Evolutionary conservation across 2,329 filamentous ascomycete species (phyloP).

Genomic region (Eutypa lata): DNA sequence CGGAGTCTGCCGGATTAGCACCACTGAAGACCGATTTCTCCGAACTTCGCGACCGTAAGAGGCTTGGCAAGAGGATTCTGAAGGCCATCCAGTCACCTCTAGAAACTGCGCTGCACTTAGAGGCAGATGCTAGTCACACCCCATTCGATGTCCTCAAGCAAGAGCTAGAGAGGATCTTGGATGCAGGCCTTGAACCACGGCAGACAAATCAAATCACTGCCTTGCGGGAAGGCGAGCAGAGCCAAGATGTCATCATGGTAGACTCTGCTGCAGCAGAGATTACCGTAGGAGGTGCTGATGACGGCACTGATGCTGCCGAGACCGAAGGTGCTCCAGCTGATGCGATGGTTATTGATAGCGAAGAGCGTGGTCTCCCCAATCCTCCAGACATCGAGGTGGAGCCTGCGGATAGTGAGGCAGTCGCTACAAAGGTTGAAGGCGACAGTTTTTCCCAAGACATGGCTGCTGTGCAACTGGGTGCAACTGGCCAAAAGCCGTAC

Average conservation of each 20-base stretch:
- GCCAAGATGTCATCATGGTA: conserved; percentile 49
- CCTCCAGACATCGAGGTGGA: conserved; percentile 46
- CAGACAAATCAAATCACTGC: conserved; percentile 37
- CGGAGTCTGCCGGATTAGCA: conserved; percentile 35
- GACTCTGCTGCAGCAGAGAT: conserved; percentile 47
- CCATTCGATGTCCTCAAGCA: conserved; percentile 67
- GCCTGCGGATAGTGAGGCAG: conserved; percentile 35
- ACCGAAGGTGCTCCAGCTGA: conserved; percentile 34
- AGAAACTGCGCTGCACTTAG: conserved; percentile 72
- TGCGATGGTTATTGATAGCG: conserved; percentile 33
- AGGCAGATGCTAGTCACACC: conserved; percentile 74
- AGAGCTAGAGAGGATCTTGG: conserved; percentile 71
- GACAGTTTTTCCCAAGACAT: conserved; percentile 26
- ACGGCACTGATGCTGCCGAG: conserved; percentile 21
- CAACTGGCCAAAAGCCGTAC: conserved; percentile 22
- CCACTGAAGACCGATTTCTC: conserved; percentile 45
- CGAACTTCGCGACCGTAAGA: conserved; percentile 78
- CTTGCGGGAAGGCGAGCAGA: conserved; percentile 33
- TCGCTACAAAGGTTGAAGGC: conserved; percentile 24
- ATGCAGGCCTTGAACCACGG: conserved; percentile 60
- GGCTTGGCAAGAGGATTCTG: conserved; percentile 84
- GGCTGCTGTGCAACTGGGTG: conserved; percentile 24
- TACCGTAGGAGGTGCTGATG: conserved; percentile 35
- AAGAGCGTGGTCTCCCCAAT: conserved; percentile 32
- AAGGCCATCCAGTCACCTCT: conserved; percentile 76